Evolutionary conservation across 768 basidiomycete species (phyloP).

Genomic region (Saitozyma podzolica): DNA sequence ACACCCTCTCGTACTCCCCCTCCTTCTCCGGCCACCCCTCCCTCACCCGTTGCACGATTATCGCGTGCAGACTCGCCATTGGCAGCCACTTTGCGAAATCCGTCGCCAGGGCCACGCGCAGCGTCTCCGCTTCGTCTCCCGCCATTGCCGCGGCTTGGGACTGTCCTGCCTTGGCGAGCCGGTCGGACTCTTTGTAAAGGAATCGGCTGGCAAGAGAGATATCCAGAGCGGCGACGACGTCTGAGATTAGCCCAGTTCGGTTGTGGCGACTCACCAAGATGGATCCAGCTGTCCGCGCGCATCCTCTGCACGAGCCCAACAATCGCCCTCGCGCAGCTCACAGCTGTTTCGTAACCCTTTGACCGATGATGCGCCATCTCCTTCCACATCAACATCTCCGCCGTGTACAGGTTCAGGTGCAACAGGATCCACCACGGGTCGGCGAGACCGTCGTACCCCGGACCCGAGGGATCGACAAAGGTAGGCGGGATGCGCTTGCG

Average conservation of each 20-base stretch:
- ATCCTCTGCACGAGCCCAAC: conserved; percentile 31
- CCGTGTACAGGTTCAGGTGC: conserved; percentile 38
- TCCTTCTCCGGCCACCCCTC: conserved; percentile 48
- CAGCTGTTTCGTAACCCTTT: conserved; percentile 31
- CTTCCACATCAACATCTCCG: conserved; percentile 45
- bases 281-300: conserved; percentile 29
- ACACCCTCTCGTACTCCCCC: conserved; percentile 47
- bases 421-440: conserved; percentile 49
- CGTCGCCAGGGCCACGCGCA: conserved; percentile 17
- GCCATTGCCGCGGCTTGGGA: conserved; percentile 15
- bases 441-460: conserved; percentile 17
- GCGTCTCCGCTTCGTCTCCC: conserved; percentile 27
- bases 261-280: conserved; percentile 33
- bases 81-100: conserved; percentile 31
- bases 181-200: conserved; percentile 39
- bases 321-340: conserved; percentile 36
- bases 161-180: conserved; percentile 21
- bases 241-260: conserved; percentile 9
- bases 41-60: conserved; percentile 41
- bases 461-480: conserved; percentile 6
- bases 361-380: conserved; percentile 38
- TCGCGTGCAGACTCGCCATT: conserved; percentile 40
- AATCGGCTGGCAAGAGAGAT: conserved; percentile 42
- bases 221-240: conserved; percentile 39
- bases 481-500: conserved; percentile 20